Base-by-base conservation (phyloP, 768 basidiomycete species). In the Chalciporus pseudorubinellus region DNA sequence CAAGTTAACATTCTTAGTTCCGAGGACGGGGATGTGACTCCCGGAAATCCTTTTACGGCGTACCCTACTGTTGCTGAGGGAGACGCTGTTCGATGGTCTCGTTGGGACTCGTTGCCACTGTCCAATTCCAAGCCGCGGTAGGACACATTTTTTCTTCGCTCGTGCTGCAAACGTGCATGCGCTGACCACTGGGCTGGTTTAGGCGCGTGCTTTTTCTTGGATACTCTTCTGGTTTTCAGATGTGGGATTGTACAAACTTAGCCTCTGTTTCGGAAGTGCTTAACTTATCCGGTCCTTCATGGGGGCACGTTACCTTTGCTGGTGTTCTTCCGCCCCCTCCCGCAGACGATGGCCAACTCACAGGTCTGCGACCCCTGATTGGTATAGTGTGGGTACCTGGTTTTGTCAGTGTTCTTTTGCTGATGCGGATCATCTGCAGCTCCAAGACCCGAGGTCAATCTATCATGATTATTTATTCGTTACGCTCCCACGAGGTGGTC, bases 181-280 rank as follows among this genome's bases (percentile, higher is more conserved):
- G 13, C 44, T 57, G 13, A 62, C 14, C 3, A 1, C 22, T 50
- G 18, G 14, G 34, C 24, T 47, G 20, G 29, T 49, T 24, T 28
- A 77, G 78, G 39, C 71, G 74, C 21, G 57, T 84, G 6, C 72
- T 85, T 11, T 62, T 85, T 45, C 68, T 85, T 14, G 82, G 75
- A 5, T 85, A 85, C 61, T 53, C 61, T 28, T 67, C 70, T 13
- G 78, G 80, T 6, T 59, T 87, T 36, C 79, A 84, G 60, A 71
- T 84, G 18, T 87, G 84, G 83, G 83, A 85, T 56, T 80, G 79
- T 57, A 73, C 77, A 12, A 72, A 78, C 52, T 64, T 86, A 9
- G 77, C 69, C 48, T 58, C 75, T 1, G 73, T 82, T 6, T 64
- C 67, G 2, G 84, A 87, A 57, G 54, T 85, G 3, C 63, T 87